A percentile compares a stretch with the other conserved stretches of the same genome.
Conservation (phyloP, 352 stramenopile genomes). For the Globisporangium yorkense region DNA sequence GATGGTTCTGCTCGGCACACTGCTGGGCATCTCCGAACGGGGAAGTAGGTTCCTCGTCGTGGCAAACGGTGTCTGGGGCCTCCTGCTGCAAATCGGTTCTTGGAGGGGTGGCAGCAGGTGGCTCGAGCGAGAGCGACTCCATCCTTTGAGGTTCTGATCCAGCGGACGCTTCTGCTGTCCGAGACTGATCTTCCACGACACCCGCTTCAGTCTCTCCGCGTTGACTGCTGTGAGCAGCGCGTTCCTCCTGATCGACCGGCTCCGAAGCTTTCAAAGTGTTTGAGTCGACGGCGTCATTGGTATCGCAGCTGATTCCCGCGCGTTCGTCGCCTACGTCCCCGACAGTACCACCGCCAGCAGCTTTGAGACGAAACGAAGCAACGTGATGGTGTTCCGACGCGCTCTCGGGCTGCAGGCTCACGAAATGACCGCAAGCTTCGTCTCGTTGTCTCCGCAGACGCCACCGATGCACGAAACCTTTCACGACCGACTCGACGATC, state of each 20-base stretch:
- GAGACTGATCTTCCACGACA: not conserved
- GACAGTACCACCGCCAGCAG: not conserved
- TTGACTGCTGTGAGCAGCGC: not conserved
- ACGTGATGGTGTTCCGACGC: not conserved
- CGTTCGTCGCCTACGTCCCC: not conserved
- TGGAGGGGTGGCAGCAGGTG: not conserved
- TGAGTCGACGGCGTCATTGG: not conserved
- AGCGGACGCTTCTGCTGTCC: too few relatives aligned
- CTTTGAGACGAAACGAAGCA: too few relatives aligned
- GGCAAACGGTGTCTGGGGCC: not conserved
- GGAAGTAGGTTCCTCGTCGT: not conserved
- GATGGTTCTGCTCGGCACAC: not conserved
- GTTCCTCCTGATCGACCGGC: not conserved
- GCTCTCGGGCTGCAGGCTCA: not conserved
- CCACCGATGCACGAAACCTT: constrained; percentile 52
- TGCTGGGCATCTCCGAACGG: too few relatives aligned
- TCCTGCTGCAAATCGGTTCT: not conserved
- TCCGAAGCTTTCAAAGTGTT: not conserved
- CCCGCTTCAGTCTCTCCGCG: too few relatives aligned
- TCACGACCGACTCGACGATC: constrained; percentile 62
- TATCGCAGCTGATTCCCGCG: not conserved
- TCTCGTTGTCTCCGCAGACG: constrained; percentile 11
- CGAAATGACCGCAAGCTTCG: not conserved
- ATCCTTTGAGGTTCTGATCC: not conserved
- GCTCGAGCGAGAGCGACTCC: not conserved